A percentile compares a stretch with the other conserved stretches of the same genome.
These are phyloP conservation scores for Cicer yamashitae DNA, from an alignment of 306 rosid genomes.

Conservation along the genomic window DNA sequence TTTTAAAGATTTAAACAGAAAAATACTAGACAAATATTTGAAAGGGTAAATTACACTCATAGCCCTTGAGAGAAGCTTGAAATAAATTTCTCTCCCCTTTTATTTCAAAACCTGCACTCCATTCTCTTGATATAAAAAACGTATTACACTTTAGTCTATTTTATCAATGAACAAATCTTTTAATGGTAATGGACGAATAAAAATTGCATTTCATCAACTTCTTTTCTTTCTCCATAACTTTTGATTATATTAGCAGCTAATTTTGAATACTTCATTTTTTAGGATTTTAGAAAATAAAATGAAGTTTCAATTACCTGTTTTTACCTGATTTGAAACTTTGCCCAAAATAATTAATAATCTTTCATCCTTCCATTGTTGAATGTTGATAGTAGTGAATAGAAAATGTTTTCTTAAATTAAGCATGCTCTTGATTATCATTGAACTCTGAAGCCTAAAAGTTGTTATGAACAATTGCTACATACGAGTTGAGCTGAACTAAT, in stretches of 20 bases:
- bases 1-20: too few species aligned
- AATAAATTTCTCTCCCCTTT: too few species aligned
- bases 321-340: not conserved
- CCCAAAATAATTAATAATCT: not conserved
- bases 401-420: not conserved
- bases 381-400: not conserved
- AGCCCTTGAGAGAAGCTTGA: too few species aligned
- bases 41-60: not conserved
- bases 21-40: too few species aligned
- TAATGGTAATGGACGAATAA: too few species aligned
- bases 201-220: too few species aligned
- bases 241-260: too few species aligned
- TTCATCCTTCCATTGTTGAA: not conserved
- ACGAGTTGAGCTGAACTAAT: conserved; percentile 6
- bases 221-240: too few species aligned
- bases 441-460: conserved; percentile 1
- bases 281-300: not conserved
- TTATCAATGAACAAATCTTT: too few species aligned
- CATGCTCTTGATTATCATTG: not conserved
- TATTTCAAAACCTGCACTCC: too few species aligned
- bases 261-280: not conserved
- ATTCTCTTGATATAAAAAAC: too few species aligned
- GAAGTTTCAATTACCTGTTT: not conserved
- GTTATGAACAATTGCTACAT: conserved; percentile 2
- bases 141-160: too few species aligned